Evolutionary conservation across 176 grass and related monocot species (phyloP).

Genomic region (Musa itinerans): DNA sequence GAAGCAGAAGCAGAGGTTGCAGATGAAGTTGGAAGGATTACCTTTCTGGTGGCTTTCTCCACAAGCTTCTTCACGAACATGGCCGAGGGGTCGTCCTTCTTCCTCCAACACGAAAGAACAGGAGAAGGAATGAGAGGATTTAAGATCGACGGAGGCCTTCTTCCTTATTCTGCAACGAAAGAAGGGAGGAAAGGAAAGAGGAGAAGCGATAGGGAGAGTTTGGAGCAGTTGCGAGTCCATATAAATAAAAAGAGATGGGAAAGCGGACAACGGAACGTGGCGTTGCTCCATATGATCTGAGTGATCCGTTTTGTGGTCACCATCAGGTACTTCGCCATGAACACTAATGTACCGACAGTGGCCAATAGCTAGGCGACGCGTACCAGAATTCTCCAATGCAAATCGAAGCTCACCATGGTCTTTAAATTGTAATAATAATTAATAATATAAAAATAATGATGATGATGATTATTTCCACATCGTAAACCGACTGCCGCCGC

Average conservation of each 20-base stretch:
- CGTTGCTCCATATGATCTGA: not conserved
- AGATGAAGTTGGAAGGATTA: slow-evolving; percentile 2
- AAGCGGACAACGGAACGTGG: not conserved
- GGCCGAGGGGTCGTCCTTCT: not conserved
- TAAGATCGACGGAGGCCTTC: not conserved
- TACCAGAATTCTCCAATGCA: not conserved
- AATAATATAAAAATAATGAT: too few species aligned
- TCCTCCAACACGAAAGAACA: not conserved
- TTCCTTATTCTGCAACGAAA: not conserved
- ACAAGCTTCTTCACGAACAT: slow-evolving; percentile 83
- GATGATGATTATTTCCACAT: too few species aligned
- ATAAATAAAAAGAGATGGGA: not conserved
- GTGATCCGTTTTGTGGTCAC: not conserved
- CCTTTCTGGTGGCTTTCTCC: slow-evolving; percentile 80
- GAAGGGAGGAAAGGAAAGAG: not conserved
- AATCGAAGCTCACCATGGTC: not conserved
- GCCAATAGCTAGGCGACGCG: not conserved
- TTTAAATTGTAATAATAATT: not conserved
- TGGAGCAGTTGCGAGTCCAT: not conserved
- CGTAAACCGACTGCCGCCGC: too few species aligned
- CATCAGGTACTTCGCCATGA: not conserved
- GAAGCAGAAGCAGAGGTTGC: not conserved
- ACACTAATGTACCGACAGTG: not conserved
- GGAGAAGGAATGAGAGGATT: not conserved
- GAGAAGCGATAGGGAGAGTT: not conserved